These are phyloP conservation scores for Dipteronia sinensis DNA, from an alignment of 345 rosid species.

Conservation along the genomic window DNA sequence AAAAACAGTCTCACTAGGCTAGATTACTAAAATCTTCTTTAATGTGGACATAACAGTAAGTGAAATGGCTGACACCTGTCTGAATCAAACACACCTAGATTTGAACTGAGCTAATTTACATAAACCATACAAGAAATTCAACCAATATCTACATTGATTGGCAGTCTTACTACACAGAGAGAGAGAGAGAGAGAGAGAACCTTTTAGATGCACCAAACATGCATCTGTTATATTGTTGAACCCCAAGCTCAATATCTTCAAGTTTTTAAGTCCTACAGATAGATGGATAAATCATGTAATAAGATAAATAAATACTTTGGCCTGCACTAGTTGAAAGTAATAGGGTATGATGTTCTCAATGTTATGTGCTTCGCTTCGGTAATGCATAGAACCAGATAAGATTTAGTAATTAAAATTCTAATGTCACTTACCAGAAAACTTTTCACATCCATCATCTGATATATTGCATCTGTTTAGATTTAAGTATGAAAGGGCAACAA, in stretches of 20 bases:
- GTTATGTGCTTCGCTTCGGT: neutral
- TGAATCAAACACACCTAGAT: neutral
- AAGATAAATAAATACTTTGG: constrained; percentile 8
- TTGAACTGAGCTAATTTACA: neutral
- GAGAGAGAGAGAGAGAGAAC: constrained; percentile 23
- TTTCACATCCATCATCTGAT: constrained; percentile 51
- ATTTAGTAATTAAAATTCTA: constrained; percentile 7
- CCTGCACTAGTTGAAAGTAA: neutral
- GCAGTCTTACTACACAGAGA: neutral
- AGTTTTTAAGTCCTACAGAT: constrained; percentile 42
- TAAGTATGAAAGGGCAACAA: constrained; percentile 35
- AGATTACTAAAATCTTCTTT: neutral
- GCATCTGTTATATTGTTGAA: constrained; percentile 57
- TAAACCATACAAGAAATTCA: neutral
- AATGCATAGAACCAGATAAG: neutral
- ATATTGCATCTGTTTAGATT: constrained; percentile 51
- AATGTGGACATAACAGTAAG: neutral
- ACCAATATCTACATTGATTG: neutral
- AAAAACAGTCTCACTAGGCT: neutral
- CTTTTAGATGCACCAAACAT: constrained; percentile 58
- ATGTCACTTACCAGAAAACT: constrained; percentile 41
- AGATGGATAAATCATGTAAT: neutral
- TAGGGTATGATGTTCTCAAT: neutral
- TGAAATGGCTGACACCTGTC: neutral
- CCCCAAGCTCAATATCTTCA: constrained; percentile 56